phyloP scores from a whole-genome alignment of 2,329 filamentous ascomycete genomes.

The Colletotrichum costaricense region DNA sequence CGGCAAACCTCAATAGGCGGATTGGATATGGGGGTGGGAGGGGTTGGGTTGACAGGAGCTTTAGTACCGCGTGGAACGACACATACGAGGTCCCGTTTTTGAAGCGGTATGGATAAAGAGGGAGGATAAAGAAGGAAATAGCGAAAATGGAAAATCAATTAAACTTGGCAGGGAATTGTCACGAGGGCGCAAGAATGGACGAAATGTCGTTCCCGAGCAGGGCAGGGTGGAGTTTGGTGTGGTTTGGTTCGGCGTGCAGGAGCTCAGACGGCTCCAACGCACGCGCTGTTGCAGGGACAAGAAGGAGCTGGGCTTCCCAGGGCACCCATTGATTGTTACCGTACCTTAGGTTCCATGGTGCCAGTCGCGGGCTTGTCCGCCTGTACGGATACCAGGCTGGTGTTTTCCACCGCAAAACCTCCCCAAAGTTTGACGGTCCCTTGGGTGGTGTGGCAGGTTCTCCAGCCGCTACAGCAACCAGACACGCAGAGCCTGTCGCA shows the following conservation, averaged over 20 bases:
- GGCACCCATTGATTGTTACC: background rate
- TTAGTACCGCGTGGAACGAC: background rate
- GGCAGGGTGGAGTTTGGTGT: conserved; percentile 23
- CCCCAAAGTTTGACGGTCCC: background rate
- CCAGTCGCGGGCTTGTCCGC: too few relatives aligned
- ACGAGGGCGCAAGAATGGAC: conserved; percentile 30
- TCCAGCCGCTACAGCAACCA: background rate
- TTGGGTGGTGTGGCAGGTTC: background rate
- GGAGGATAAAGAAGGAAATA: conserved; percentile 4
- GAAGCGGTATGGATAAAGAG: background rate
- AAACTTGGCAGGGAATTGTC: conserved; percentile 28
- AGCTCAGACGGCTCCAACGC: conserved; percentile 22
- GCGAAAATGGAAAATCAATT: conserved; percentile 1
- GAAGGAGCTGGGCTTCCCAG: background rate
- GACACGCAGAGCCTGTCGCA: background rate
- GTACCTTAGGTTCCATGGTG: too few relatives aligned
- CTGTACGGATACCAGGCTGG: background rate
- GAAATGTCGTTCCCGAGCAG: conserved; percentile 32
- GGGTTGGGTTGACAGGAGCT: background rate
- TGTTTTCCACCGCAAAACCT: background rate
- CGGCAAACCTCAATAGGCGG: background rate
- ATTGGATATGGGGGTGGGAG: background rate
- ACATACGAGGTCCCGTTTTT: background rate
- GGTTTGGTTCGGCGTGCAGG: conserved; percentile 15
- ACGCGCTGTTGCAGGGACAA: background rate